A percentile compares a stretch with the other conserved stretches of the same genome.
phyloP scores from a whole-genome alignment of 2,329 filamentous ascomycete genomes.

The Aureobasidium mangrovei region DNA sequence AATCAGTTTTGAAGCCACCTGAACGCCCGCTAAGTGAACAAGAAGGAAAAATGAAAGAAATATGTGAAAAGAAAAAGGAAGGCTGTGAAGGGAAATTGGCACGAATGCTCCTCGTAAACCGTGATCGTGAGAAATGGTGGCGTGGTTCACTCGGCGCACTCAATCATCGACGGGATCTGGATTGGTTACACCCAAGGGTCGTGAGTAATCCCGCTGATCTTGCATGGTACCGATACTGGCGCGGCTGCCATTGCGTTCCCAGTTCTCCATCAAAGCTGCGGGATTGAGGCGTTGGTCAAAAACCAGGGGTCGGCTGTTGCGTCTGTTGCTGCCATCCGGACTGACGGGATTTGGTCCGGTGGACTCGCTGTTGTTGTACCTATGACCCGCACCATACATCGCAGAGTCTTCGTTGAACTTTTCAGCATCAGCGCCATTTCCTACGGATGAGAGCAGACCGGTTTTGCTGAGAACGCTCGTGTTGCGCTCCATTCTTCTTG shows the following conservation, averaged over 20 bases:
- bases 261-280: slow-evolving; percentile 36
- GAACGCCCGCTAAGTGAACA: slow-evolving; percentile 8
- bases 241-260: slow-evolving; percentile 36
- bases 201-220: slow-evolving; percentile 39
- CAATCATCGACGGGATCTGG: slow-evolving; percentile 21
- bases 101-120: neutral
- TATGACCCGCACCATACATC: slow-evolving; percentile 15
- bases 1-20: neutral
- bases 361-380: slow-evolving; percentile 22
- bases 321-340: slow-evolving; percentile 20
- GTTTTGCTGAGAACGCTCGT: slow-evolving; percentile 41
- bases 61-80: neutral
- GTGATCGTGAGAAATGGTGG: neutral
- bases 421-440: slow-evolving; percentile 22
- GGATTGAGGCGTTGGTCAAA: slow-evolving; percentile 43
- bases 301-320: slow-evolving; percentile 37
- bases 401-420: slow-evolving; percentile 20
- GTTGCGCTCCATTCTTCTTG: slow-evolving; percentile 28
- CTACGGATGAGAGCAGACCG: slow-evolving; percentile 31
- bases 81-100: neutral
- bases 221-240: slow-evolving; percentile 39
- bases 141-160: neutral
- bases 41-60: neutral
- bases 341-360: slow-evolving; percentile 21
- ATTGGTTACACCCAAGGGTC: slow-evolving; percentile 36